Evolutionary conservation across 169 alveolate species (phyloP), one percentile per base, ranked within the genome.

Genomic region (Eimeria necatrix): DNA sequence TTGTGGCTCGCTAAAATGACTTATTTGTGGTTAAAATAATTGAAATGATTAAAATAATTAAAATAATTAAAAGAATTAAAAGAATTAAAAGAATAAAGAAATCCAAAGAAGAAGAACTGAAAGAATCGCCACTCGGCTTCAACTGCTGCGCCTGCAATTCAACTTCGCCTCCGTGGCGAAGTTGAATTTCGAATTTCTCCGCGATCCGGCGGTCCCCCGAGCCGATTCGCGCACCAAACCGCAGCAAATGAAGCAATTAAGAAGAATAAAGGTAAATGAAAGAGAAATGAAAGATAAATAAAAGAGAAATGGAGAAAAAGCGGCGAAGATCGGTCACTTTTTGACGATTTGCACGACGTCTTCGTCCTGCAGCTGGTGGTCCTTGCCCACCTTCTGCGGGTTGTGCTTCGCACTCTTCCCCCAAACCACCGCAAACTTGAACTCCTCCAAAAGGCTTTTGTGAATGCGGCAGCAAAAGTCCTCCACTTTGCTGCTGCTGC

Each of bases 351-450:
- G 98, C 24, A 97, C 96, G 84, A 97, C 98, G 81, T 97, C 98
- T 64, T 97, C 98, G 89, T 97, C 98, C 56, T 88, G 94, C 71
- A 97, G 96, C 59, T 92, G 84, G 96, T 97, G 98, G 64, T 95
- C 97, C 68, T 68, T 98, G 24, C 99, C 99, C 32, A 98, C 99
- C 96, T 98, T 98, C 95, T 99, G 99, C 56, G 99, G 99, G 97
- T 98, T 98, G 94, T 99, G 99, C 96, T 99, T 99, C 16, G 98
- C 99, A 41, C 99, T 98, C 91, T 97, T 97, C 5, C 99, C 99
- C 99, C 99, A 99, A 41, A 99, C 99, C 88, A 99, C 95, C n/a
- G 99, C 99, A 76, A 98, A 98, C 96, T 98, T 99, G 96, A 98
- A 96, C 91, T 98, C 99, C 14, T 96, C 95, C 14, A 98, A 98